A percentile compares a stretch with the other conserved stretches of the same genome.
Conservation (phyloP, 1,284 basidiomycete species). For the Marasmius sp. region DNA sequence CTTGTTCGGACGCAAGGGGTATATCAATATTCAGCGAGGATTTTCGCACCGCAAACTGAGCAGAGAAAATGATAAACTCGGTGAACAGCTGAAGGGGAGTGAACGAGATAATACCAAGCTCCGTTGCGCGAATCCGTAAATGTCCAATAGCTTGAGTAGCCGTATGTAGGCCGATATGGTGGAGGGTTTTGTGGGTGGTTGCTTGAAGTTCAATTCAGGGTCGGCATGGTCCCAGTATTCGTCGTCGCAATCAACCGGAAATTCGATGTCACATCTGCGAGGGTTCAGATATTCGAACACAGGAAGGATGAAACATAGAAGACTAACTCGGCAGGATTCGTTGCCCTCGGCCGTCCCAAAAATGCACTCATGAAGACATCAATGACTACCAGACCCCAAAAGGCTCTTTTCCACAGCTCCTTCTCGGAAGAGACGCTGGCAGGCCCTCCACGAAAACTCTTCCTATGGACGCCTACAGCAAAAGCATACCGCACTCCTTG, state of each 20-base stretch:
- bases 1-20: constrained; percentile 32
- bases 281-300: background rate
- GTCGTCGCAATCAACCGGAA: constrained; percentile 69
- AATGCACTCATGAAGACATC: constrained; percentile 54
- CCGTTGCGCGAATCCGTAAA: constrained; percentile 60
- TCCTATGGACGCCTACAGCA: background rate
- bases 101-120: constrained; percentile 47
- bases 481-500: background rate
- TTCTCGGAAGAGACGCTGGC: constrained; percentile 40
- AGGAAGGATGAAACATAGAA: background rate
- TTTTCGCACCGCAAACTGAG: constrained; percentile 37
- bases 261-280: constrained; percentile 60
- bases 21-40: constrained; percentile 18
- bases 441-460: background rate
- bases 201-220: constrained; percentile 41
- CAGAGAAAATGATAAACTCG: background rate
- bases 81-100: background rate
- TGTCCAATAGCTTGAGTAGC: constrained; percentile 58
- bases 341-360: constrained; percentile 61
- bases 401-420: constrained; percentile 70
- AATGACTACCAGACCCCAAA: constrained; percentile 54
- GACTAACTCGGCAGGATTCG: constrained; percentile 65
- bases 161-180: constrained; percentile 55
- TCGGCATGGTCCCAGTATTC: constrained; percentile 61
- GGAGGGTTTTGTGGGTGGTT: constrained; percentile 53